Evolutionary conservation across 2,329 filamentous ascomycete species (phyloP), one percentile per base, ranked within the genome.

Genomic region (Cadophora sp.): DNA sequence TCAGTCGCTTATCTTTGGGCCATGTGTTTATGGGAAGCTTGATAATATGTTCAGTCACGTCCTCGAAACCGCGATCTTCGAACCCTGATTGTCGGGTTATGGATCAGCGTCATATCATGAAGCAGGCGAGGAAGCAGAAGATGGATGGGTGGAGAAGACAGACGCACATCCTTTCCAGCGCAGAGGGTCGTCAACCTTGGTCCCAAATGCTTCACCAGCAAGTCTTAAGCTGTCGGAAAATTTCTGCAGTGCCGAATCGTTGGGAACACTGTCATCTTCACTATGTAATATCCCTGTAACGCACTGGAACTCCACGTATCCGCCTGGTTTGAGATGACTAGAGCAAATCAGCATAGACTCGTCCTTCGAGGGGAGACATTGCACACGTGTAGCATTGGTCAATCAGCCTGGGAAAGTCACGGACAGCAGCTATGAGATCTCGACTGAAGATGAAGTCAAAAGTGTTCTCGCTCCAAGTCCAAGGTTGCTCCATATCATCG

Each of bases 401-500:
- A 37, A 66, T 58, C 4, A 70, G 34, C n/a, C 66, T 70, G 9
- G 66, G 66, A 27, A 64, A 70, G 51, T 68, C 66, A n/a, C 63
- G 66, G 26, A 66, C 60, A 22, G 68, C 61, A 34, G 65, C 51
- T 3, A 70, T 26, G 7, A 68, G 43, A 55, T 68, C 66, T 11
- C 40, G 59, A n/a, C 37, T 46, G 34, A 43, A 43, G 22, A 62
- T 62, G 37, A 43, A 62, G 24, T 60, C 66, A 34, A 64, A 65
- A 26, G 37, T 62, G 27, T 68, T 53, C 48, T 65, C 73, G 12
- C 22, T 46, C 53, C 43, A 75, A 9, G 75, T 50, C 76, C 76
- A 77, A 22, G 73, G 67, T 22, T 73, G 72, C 56, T 77, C 73
- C 19, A 74, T 72, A 63, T 77, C 75, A 60, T 77, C 76, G 48